Percentiles rank a stretch among this genome's conserved stretches.
phyloP scores from a whole-genome alignment of 371 early-diverging fungal genomes.

The Rhizopus arrhizus region DNA sequence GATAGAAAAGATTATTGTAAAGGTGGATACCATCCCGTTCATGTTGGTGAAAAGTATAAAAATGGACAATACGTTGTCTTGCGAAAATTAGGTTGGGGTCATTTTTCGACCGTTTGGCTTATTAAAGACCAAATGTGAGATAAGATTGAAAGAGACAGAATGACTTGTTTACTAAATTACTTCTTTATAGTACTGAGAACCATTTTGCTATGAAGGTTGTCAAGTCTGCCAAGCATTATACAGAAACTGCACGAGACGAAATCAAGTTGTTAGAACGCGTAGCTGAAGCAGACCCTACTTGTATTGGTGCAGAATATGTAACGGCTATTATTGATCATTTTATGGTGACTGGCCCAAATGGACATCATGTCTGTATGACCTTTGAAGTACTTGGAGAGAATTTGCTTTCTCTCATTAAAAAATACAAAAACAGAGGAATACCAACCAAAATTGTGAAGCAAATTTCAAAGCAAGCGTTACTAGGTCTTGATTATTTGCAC shows the following conservation, averaged over 20 bases:
- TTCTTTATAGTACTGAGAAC: slow-evolving; percentile 55
- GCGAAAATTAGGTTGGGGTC: slow-evolving; percentile 98
- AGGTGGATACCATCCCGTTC: slow-evolving; percentile 95
- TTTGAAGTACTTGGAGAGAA: slow-evolving; percentile 98
- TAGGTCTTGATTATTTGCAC: slow-evolving; percentile 93
- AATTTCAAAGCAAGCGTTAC: slow-evolving; percentile 84
- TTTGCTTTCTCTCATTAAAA: slow-evolving; percentile 80
- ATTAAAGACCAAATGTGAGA: slow-evolving; percentile 74
- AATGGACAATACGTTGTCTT: slow-evolving; percentile 81
- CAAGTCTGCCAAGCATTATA: slow-evolving; percentile 93
- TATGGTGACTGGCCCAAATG: slow-evolving; percentile 86
- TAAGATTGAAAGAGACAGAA: not conserved
- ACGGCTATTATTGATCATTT: slow-evolving; percentile 90
- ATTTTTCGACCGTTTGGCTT: slow-evolving; percentile 98
- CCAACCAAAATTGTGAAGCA: slow-evolving; percentile 86
- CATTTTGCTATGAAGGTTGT: slow-evolving; percentile 96
- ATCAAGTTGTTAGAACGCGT: slow-evolving; percentile 86
- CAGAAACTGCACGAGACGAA: slow-evolving; percentile 95
- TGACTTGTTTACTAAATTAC: not conserved
- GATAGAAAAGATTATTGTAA: slow-evolving; percentile 87
- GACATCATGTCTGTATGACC: slow-evolving; percentile 94
- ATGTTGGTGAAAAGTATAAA: slow-evolving; percentile 82
- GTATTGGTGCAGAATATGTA: slow-evolving; percentile 68
- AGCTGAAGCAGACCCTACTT: slow-evolving; percentile 65
- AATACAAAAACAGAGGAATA: slow-evolving; percentile 81